Conservation (phyloP, 2,329 filamentous ascomycete genomes). For the Diaporthe destruens region DNA sequence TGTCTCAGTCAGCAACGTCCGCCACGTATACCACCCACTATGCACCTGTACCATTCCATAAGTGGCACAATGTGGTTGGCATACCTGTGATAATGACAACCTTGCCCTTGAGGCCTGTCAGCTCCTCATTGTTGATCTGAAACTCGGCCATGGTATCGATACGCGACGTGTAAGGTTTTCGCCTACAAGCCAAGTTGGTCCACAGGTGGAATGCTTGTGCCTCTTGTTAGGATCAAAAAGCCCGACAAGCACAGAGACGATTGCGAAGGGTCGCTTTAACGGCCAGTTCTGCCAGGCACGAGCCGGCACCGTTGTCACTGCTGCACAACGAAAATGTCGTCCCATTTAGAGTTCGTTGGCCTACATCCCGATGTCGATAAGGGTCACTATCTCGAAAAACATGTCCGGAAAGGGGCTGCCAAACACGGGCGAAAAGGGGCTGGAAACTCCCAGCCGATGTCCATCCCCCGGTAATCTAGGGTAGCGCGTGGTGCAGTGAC, state of each 20-base stretch:
- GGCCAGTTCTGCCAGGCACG: not conserved
- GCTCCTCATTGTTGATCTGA: conserved; percentile 58
- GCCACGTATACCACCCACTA: not conserved
- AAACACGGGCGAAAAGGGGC: conserved; percentile 15
- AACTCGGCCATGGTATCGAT: conserved; percentile 57
- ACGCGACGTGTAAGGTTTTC: conserved; percentile 5
- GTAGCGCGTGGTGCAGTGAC: conserved; percentile 27
- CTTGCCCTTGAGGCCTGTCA: conserved; percentile 60
- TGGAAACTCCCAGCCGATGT: not conserved
- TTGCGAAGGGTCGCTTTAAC: not conserved
- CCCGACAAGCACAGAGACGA: not conserved
- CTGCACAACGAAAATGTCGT: conserved; percentile 6
- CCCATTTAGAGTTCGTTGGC: conserved; percentile 27
- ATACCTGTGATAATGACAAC: conserved; percentile 62
- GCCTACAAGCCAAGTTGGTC: conserved; percentile 22
- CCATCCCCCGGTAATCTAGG: not conserved
- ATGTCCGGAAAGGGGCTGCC: conserved; percentile 19
- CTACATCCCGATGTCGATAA: conserved; percentile 16
- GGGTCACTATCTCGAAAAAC: conserved; percentile 29
- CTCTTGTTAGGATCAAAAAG: not conserved
- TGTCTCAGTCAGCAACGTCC: not conserved
- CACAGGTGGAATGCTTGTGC: conserved; percentile 12
- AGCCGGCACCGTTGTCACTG: not conserved
- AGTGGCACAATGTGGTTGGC: not conserved
- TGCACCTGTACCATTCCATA: not conserved